These are phyloP conservation scores for Dioscorea dumetorum DNA, from an alignment of 106 monocot species.

Conservation along the genomic window DNA sequence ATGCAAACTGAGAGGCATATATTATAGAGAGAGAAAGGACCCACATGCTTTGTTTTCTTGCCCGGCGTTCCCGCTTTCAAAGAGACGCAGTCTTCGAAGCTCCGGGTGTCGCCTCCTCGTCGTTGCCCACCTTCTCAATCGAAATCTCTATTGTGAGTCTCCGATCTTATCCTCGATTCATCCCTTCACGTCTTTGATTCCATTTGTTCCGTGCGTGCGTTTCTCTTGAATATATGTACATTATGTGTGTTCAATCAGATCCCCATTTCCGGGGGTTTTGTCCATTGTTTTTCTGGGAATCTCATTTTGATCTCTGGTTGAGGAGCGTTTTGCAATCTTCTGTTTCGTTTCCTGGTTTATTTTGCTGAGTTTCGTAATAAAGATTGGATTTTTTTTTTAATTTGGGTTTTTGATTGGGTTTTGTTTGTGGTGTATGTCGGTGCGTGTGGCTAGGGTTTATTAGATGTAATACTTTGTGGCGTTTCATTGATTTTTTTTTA, in stretches of 20 bases:
- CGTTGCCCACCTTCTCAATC: neutral
- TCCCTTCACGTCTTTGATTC: neutral
- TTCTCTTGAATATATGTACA: neutral
- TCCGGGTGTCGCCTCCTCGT: neutral
- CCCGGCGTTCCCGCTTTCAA: constrained; percentile 1
- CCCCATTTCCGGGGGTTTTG: neutral
- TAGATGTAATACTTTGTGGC: neutral
- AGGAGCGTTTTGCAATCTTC: neutral
- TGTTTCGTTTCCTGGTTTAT: neutral
- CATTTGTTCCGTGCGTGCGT: neutral
- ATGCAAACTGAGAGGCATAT: too few species aligned
- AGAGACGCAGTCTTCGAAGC: neutral
- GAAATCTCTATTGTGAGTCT: neutral
- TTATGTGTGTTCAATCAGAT: neutral
- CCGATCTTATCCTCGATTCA: neutral
- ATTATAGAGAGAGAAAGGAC: too few species aligned
- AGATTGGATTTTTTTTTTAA: neutral
- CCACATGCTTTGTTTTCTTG: neutral
- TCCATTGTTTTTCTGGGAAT: neutral
- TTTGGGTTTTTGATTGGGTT: neutral
- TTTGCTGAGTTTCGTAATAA: neutral
- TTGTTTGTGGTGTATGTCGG: neutral
- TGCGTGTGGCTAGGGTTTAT: neutral
- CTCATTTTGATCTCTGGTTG: neutral
- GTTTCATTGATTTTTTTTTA: neutral